Conservation (phyloP, 192 early-diverging fungal genomes). For the Coemansia sp. region DNA sequence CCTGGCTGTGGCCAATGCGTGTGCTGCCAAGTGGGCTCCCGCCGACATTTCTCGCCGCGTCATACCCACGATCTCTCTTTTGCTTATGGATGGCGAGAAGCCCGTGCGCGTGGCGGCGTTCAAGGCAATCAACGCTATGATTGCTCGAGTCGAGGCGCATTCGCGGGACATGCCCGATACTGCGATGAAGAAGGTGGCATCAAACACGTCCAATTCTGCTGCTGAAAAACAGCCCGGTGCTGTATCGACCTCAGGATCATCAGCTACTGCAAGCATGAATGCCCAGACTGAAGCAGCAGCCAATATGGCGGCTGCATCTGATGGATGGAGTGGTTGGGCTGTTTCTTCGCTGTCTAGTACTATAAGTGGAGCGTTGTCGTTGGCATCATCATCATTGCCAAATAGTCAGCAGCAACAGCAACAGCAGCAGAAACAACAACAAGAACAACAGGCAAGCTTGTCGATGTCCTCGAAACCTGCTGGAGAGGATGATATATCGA, state of each 20-base stretch:
- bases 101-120: slow-evolving; percentile 83
- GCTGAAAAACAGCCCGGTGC: slow-evolving; percentile 19
- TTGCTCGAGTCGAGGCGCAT: slow-evolving; percentile 68
- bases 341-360: slow-evolving; percentile 73
- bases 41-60: slow-evolving; percentile 72
- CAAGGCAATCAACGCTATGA: slow-evolving; percentile 70
- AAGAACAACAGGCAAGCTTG: background rate
- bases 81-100: slow-evolving; percentile 52
- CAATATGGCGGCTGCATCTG: slow-evolving; percentile 54
- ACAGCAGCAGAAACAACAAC: background rate
- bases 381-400: slow-evolving; percentile 38
- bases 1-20: slow-evolving; percentile 73
- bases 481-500: background rate
- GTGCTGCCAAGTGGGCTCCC: slow-evolving; percentile 67
- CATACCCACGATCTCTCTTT: slow-evolving; percentile 68
- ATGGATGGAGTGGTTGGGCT: slow-evolving; percentile 88
- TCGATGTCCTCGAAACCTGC: background rate
- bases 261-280: slow-evolving; percentile 6
- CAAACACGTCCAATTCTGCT: slow-evolving; percentile 9
- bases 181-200: slow-evolving; percentile 34
- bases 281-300: slow-evolving; percentile 35
- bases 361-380: slow-evolving; percentile 40
- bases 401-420: slow-evolving; percentile 19
- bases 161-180: slow-evolving; percentile 73
- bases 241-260: slow-evolving; percentile 2